Evolutionary conservation across 2,329 filamentous ascomycete genomes (phyloP).

Genomic region (Aspergillus candidus): DNA sequence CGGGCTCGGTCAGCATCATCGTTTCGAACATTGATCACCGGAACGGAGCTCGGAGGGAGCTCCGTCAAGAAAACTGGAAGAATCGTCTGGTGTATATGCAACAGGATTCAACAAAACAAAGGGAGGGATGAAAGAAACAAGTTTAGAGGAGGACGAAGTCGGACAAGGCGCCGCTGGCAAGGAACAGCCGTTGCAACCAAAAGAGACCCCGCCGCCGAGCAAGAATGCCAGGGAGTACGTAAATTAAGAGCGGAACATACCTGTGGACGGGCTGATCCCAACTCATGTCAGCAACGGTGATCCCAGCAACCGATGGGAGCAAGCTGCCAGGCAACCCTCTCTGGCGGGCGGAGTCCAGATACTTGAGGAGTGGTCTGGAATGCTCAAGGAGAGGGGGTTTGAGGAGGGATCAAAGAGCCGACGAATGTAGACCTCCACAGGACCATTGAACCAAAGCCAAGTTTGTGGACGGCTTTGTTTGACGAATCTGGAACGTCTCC

Average conservation of each 20-base stretch:
- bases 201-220: conserved; percentile 9
- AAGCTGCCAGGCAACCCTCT: conserved; percentile 31
- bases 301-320: conserved; percentile 35
- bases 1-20: conserved; percentile 30
- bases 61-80: conserved; percentile 1
- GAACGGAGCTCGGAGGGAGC: conserved; percentile 7
- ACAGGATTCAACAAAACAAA: background rate
- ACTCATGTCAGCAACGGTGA: conserved; percentile 40
- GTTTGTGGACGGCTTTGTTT: no score
- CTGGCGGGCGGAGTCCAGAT: conserved; percentile 18
- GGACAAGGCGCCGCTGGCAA: background rate
- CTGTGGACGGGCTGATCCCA: conserved; percentile 43
- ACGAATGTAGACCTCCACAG: conserved; percentile 18
- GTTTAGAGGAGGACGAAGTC: no score
- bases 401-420: conserved; percentile 17
- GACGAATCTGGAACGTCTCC: conserved; percentile 1
- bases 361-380: conserved; percentile 21
- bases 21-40: conserved; percentile 7
- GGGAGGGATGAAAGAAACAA: conserved; percentile 1
- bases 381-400: conserved; percentile 19
- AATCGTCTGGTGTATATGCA: background rate
- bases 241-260: conserved; percentile 25
- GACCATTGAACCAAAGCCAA: conserved; percentile 22
- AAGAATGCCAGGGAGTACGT: conserved; percentile 3
- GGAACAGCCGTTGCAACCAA: conserved; percentile 1